These are phyloP conservation scores for Wakefieldia striispora DNA, from an alignment of 768 basidiomycete genomes.

Conservation along the genomic window DNA sequence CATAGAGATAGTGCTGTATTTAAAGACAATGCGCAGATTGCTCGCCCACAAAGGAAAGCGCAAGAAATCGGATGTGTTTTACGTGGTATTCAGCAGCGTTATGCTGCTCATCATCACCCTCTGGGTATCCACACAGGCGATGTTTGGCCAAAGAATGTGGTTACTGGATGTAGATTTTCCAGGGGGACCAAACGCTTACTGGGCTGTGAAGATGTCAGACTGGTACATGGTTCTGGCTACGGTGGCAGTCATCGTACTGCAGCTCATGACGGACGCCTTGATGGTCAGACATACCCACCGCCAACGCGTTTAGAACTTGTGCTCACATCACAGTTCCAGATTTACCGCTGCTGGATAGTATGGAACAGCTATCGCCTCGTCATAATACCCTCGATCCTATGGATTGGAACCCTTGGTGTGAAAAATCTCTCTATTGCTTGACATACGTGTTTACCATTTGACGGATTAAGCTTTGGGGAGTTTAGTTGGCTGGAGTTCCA, in stretches of 20 bases:
- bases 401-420: conserved; percentile 12
- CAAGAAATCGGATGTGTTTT: conserved; percentile 10
- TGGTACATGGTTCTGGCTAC: conserved; percentile 21
- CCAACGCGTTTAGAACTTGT: background rate
- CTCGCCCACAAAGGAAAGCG: conserved; percentile 1
- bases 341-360: conserved; percentile 36
- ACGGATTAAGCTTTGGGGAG: conserved; percentile 5
- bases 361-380: conserved; percentile 24
- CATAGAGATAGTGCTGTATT: conserved; percentile 7
- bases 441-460: background rate
- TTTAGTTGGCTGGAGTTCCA: background rate
- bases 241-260: conserved; percentile 21
- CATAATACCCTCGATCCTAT: conserved; percentile 13
- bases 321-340: conserved; percentile 17
- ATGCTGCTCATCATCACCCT: conserved; percentile 29
- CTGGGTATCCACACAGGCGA: conserved; percentile 14
- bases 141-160: conserved; percentile 30
- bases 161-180: conserved; percentile 27
- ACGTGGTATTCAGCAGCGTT: conserved; percentile 15
- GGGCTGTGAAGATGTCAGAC: conserved; percentile 11
- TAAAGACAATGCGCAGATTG: conserved; percentile 10
- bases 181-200: conserved; percentile 23
- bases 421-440: background rate
- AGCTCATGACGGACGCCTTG: conserved; percentile 30
- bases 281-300: conserved; percentile 17